Base-by-base conservation (phyloP, 768 basidiomycete genomes). In the Lactifluus rugatus region DNA sequence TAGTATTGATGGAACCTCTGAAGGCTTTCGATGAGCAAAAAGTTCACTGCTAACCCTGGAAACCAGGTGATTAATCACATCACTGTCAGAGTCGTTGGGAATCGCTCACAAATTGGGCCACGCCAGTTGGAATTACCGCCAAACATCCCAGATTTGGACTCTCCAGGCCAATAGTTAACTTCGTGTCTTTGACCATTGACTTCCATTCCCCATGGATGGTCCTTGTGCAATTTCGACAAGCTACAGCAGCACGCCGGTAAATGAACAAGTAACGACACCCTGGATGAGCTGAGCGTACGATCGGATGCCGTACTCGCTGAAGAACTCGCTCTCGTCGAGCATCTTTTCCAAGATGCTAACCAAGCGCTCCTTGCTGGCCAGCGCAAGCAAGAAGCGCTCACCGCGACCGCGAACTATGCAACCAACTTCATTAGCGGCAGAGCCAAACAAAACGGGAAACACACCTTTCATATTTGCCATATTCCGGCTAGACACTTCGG, bases 1-100 rank as follows among this genome's bases (percentile, higher is more conserved):
- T 96, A 98, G 72, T 97, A 99, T 66, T 95, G 92, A 70, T 98
- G 88, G 79, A 98, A 98, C 21, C 96, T 81, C 71, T 98, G 96
- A 54, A 99, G 77, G 68, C 88, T 91, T 72, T 97, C 95, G 62
- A 97, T 96, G 52, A 98, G 79, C 54, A 99, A 69, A 75, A 96
- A 96, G 71, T 95, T 98, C 53, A 92, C 90, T 9, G 96, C 93
- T 42, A 97, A 82, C 96, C 95, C 92, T 81, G 70, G 67, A 47
- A 25, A 26, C 2, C 32, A 28, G 16, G 10, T 59, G 39, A 57
- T 57, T 58, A 62, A 46, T 54, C 37, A 31, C 28, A n/a, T 25
- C 37, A 2, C 23, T 28, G n/a, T 11, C 23, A n/a, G 19, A 23
- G 41, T 21, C 14, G 17, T 3, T 39, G 44, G 34, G 28, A 49